Evolutionary conservation across 768 basidiomycete genomes (phyloP).

Genomic region (Suillus subalutaceus): DNA sequence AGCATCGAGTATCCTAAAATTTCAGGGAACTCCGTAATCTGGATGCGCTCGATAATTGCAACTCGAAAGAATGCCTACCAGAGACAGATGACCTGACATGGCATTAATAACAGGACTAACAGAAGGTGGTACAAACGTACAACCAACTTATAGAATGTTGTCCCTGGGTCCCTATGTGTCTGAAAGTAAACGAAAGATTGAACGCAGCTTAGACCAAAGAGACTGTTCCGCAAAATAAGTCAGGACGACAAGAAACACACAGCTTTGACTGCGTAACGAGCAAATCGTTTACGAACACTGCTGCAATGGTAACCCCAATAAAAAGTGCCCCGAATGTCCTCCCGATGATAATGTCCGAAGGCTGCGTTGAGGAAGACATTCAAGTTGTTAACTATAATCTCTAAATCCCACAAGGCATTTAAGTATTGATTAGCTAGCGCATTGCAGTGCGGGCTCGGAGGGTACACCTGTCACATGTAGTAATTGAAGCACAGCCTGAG

Average conservation of each 20-base stretch:
- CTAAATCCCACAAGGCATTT: background rate
- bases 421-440: background rate
- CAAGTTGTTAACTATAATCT: background rate
- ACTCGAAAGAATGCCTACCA: too few species aligned
- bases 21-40: too few species aligned
- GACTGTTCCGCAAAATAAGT: background rate
- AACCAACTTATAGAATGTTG: background rate
- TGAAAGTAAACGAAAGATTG: conserved; percentile 5
- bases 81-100: too few species aligned
- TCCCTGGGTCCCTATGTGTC: background rate
- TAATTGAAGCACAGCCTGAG: too few species aligned
- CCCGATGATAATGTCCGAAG: background rate
- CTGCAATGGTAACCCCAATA: conserved; percentile 4
- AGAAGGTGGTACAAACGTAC: background rate
- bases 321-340: conserved; percentile 2
- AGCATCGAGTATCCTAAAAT: too few species aligned
- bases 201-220: background rate
- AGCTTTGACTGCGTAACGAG: background rate
- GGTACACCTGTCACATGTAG: too few species aligned
- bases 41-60: too few species aligned
- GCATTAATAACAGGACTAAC: too few species aligned
- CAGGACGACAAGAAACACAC: background rate
- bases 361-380: background rate
- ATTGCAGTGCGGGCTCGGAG: background rate
- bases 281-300: background rate